These are phyloP conservation scores for Leccinum variicolor DNA, from an alignment of 768 basidiomycete genomes.

Conservation along the genomic window DNA sequence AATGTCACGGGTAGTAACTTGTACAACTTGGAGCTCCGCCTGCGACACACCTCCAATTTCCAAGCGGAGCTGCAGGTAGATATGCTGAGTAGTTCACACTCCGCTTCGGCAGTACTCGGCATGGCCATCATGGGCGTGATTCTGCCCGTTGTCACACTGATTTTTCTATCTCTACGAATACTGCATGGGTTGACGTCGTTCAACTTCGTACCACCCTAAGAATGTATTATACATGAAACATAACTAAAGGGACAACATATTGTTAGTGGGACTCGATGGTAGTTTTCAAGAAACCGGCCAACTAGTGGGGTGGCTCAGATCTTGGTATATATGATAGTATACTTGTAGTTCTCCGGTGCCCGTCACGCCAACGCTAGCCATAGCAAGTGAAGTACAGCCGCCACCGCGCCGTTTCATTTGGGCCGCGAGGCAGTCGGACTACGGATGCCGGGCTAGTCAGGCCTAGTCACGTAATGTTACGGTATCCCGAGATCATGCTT, in stretches of 20 bases:
- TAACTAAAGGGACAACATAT: background rate
- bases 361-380: too few species aligned
- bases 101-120: background rate
- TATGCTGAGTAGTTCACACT: background rate
- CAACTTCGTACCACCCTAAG: background rate
- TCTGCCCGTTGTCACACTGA: background rate
- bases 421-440: slow-evolving; percentile 14
- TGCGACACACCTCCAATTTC: too few species aligned
- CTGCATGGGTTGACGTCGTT: background rate
- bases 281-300: background rate
- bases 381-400: background rate
- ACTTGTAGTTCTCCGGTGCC: too few species aligned
- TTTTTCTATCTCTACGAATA: background rate
- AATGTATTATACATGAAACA: background rate
- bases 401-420: slow-evolving; percentile 10
- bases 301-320: background rate
- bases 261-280: background rate
- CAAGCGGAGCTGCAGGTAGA: too few species aligned
- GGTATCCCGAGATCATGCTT: slow-evolving; percentile 29
- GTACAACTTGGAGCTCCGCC: too few species aligned
- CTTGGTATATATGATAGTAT: too few species aligned
- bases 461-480: slow-evolving; percentile 25
- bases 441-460: background rate
- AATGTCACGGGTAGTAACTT: too few species aligned
- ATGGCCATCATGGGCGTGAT: background rate